A percentile compares a stretch with the other conserved stretches of the same genome.
These are phyloP conservation scores for Chlorella variabilis DNA, from an alignment of 163 green algal genomes.

Conservation along the genomic window DNA sequence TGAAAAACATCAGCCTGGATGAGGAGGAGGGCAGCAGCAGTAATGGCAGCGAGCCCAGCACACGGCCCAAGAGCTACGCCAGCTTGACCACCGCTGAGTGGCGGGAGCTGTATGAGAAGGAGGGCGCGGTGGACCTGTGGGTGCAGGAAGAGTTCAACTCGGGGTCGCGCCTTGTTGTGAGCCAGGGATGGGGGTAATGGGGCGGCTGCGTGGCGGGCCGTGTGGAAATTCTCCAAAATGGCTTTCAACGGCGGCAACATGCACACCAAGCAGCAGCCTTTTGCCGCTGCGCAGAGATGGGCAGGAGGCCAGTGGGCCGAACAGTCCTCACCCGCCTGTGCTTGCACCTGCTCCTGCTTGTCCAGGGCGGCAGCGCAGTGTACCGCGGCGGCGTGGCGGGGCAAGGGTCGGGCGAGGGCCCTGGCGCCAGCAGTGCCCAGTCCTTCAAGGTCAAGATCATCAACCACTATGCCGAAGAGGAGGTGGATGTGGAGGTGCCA, in stretches of 20 bases:
- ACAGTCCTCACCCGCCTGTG: too few relatives aligned
- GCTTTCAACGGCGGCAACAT: too few relatives aligned
- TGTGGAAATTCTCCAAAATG: too few relatives aligned
- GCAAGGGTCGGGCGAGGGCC: constrained; percentile 82
- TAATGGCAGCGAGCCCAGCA: background rate
- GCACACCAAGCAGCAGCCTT: too few relatives aligned
- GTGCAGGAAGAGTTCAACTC: constrained; percentile 96
- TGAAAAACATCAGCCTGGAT: constrained; percentile 38
- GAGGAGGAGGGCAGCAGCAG: constrained; percentile 33
- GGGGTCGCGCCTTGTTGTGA: constrained; percentile 83
- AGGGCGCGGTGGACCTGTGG: constrained; percentile 92
- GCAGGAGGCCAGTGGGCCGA: too few relatives aligned
- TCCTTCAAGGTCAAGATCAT: constrained; percentile 82
- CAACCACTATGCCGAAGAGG: constrained; percentile 72
- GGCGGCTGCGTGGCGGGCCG: background rate
- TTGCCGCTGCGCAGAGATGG: background rate
- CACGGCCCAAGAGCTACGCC: constrained; percentile 59
- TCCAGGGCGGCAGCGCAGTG: constrained; percentile 78
- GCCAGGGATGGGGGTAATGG: background rate
- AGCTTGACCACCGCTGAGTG: constrained; percentile 89
- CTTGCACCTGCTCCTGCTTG: too few relatives aligned
- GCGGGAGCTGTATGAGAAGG: constrained; percentile 77
- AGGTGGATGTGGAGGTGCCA: constrained; percentile 73
- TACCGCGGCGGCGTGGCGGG: constrained; percentile 77
- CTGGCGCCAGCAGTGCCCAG: constrained; percentile 43